A percentile compares a stretch with the other conserved stretches of the same genome.
phyloP scores from a whole-genome alignment of 2,329 filamentous ascomycete genomes.

The Claviceps purpurea region DNA sequence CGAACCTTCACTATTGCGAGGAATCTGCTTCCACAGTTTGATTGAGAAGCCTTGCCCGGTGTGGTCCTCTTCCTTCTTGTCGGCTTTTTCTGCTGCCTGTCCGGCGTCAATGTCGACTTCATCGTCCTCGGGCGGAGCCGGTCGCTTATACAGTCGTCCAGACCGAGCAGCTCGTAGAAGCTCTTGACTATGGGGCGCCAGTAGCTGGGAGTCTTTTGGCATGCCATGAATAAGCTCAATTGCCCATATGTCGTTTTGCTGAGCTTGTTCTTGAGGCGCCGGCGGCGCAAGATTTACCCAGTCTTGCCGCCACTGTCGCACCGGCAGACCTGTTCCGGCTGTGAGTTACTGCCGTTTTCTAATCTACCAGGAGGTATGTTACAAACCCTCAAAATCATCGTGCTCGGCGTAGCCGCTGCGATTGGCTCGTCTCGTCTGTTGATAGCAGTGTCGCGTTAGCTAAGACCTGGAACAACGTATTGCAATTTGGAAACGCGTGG shows the following conservation, averaged over 20 bases:
- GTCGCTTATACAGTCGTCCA: conserved; percentile 61
- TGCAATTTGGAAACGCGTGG: not conserved
- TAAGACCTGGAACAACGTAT: not conserved
- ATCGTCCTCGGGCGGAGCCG: conserved; percentile 47
- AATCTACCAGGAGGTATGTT: not conserved
- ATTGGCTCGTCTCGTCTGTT: conserved; percentile 42
- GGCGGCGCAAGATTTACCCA: conserved; percentile 55
- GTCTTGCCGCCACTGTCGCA: conserved; percentile 78
- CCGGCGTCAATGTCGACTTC: conserved; percentile 36
- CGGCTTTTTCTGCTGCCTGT: conserved; percentile 32
- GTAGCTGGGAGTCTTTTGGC: conserved; percentile 71
- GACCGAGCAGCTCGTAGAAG: conserved; percentile 70
- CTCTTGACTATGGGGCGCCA: conserved; percentile 69
- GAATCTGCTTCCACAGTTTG: conserved; percentile 48
- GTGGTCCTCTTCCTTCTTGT: conserved; percentile 52
- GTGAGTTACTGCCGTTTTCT: conserved; percentile 9
- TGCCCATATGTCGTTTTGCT: conserved; percentile 57
- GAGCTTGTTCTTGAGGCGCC: conserved; percentile 46
- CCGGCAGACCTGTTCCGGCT: conserved; percentile 55
- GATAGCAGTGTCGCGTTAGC: conserved; percentile 9
- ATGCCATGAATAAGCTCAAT: conserved; percentile 63
- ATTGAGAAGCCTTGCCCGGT: conserved; percentile 38
- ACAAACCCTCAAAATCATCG: conserved; percentile 45
- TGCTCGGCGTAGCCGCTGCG: conserved; percentile 44
- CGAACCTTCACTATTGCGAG: conserved; percentile 42